phyloP scores from a whole-genome alignment of 768 basidiomycete species.

The Cytidiella melzeri region DNA sequence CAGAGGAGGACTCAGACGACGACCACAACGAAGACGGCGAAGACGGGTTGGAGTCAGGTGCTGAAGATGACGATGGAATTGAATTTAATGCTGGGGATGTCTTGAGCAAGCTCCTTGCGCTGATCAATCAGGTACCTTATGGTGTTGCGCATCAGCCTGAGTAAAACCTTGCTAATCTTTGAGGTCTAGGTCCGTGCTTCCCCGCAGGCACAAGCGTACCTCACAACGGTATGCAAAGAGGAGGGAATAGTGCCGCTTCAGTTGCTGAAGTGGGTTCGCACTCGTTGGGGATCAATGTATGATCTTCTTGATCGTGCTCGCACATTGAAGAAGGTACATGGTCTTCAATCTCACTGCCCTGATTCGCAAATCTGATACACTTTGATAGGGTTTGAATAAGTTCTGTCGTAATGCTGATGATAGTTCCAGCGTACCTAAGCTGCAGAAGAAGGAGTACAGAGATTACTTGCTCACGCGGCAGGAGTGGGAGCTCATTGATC shows the following conservation, averaged over 20 bases:
- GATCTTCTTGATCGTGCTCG: neutral
- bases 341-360: no score
- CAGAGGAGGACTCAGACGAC: neutral
- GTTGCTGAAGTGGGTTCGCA: slow-evolving; percentile 5
- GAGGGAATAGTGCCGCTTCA: neutral
- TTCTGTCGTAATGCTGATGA: neutral
- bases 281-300: slow-evolving; percentile 5
- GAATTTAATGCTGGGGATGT: slow-evolving; percentile 7
- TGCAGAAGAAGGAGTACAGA: neutral
- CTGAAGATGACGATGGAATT: neutral
- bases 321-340: no score
- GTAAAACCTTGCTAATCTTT: no score
- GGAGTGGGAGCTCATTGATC: neutral
- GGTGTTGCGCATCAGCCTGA: no score
- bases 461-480: neutral
- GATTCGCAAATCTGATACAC: no score
- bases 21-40: neutral
- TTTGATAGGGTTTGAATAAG: neutral
- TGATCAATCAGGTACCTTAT: slow-evolving; percentile 4
- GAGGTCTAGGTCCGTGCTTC: slow-evolving; percentile 4
- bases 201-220: slow-evolving; percentile 6
- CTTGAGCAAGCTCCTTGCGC: slow-evolving; percentile 2
- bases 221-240: neutral
- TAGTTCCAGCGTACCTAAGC: neutral
- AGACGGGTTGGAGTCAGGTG: neutral